These are phyloP conservation scores for Amylostereum areolatum DNA, from an alignment of 1,284 basidiomycete genomes.

Conservation along the genomic window DNA sequence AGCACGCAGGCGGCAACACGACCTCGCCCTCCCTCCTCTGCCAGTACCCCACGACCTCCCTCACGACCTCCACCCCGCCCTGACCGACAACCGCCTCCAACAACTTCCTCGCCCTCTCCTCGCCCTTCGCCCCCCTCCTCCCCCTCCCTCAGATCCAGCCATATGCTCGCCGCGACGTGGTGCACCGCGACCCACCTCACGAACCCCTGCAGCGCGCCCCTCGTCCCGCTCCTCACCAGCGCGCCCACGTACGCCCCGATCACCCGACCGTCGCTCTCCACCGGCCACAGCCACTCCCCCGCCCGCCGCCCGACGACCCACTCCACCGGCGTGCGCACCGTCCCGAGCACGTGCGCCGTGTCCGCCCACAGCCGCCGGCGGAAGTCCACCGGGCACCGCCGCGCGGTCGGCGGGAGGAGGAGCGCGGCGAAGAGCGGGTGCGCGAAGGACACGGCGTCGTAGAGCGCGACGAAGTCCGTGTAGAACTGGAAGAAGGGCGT, in stretches of 20 bases:
- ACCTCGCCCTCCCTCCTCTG: conserved; percentile 26
- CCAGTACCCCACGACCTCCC: conserved; percentile 49
- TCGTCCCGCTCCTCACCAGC: conserved; percentile 31
- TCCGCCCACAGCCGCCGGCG: conserved; percentile 84
- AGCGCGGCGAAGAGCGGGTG: conserved; percentile 73
- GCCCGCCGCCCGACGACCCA: conserved; percentile 44
- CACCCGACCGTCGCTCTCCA: conserved; percentile 64
- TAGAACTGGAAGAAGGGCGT: conserved; percentile 93
- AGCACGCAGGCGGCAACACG: conserved; percentile 36
- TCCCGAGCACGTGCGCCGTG: conserved; percentile 57
- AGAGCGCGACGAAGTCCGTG: conserved; percentile 85
- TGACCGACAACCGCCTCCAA: conserved; percentile 47
- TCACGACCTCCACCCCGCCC: conserved; percentile 39
- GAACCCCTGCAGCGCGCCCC: conserved; percentile 48
- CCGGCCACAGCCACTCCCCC: conserved; percentile 64
- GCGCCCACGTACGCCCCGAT: conserved; percentile 55
- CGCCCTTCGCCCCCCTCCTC: conserved; percentile 12
- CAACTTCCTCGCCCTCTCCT: conserved; percentile 43
- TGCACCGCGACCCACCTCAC: conserved; percentile 70
- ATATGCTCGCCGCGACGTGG: conserved; percentile 74
- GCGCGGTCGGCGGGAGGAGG: conserved; percentile 72
- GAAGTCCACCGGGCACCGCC: conserved; percentile 80
- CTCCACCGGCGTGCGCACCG: conserved; percentile 42
- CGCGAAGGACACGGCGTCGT: conserved; percentile 87
- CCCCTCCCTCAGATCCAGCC: conserved; percentile 48